Evolutionary conservation across 2,329 filamentous ascomycete species (phyloP).

Genomic region (Neopestalotiopsis rosae): DNA sequence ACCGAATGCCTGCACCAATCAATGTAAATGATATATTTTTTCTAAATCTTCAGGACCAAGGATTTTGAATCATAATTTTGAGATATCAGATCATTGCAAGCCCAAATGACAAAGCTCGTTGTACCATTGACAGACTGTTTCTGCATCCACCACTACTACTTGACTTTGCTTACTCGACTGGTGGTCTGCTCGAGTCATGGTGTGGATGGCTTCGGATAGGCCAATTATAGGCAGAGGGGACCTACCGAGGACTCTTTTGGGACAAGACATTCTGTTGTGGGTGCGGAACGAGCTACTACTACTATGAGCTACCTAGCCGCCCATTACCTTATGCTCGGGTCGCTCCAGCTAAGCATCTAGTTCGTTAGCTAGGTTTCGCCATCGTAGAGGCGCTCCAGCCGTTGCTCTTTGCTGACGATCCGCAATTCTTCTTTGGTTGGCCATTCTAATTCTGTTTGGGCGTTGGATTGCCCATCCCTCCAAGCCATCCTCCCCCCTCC

Average conservation of each 20-base stretch:
- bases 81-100: no score
- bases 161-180: slow-evolving; percentile 9
- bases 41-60: no score
- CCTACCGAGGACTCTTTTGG: neutral
- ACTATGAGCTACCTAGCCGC: neutral
- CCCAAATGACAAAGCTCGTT: no score
- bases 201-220: neutral
- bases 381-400: slow-evolving; percentile 3
- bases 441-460: neutral
- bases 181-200: slow-evolving; percentile 13
- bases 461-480: neutral
- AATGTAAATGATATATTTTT: neutral
- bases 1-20: neutral
- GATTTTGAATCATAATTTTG: no score
- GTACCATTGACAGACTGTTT: no score
- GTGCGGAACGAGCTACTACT: neutral
- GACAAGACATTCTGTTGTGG: neutral
- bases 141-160: neutral
- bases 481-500: no score
- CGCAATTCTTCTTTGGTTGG: neutral
- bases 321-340: slow-evolving; percentile 16
- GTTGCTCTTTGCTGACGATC: neutral
- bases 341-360: slow-evolving; percentile 7
- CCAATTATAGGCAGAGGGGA: neutral
- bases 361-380: slow-evolving; percentile 11